A percentile compares a stretch with the other conserved stretches of the same genome.
These are phyloP conservation scores for Macrophomina tecta DNA, from an alignment of 2,329 filamentous ascomycete species.

Conservation along the genomic window DNA sequence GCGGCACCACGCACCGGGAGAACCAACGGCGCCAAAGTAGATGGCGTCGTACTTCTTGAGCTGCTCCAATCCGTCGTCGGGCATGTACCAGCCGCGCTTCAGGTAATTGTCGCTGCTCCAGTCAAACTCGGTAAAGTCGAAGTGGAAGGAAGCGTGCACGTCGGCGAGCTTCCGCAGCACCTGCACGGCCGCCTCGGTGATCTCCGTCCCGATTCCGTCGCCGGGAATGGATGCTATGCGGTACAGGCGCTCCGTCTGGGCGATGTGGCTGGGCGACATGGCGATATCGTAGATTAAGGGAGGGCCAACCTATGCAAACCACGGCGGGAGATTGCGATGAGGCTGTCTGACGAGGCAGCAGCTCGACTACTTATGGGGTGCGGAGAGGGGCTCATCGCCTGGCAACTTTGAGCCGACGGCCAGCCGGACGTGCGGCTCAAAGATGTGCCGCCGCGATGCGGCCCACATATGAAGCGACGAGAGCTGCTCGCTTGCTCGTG, in stretches of 20 bases:
- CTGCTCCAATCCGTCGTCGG: constrained; percentile 56
- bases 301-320: background rate
- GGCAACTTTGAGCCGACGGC: constrained; percentile 11
- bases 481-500: background rate
- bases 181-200: constrained; percentile 62
- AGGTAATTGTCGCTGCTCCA: constrained; percentile 58
- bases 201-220: constrained; percentile 69
- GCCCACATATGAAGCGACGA: background rate
- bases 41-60: constrained; percentile 61
- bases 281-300: constrained; percentile 10
- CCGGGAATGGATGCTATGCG: constrained; percentile 66
- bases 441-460: constrained; percentile 3
- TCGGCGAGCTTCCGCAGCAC: constrained; percentile 54
- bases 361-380: constrained; percentile 14
- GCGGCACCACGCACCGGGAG: constrained; percentile 49
- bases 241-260: constrained; percentile 40
- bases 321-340: constrained; percentile 10
- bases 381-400: background rate
- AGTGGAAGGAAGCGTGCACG: constrained; percentile 52
- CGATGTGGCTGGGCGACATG: constrained; percentile 25
- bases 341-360: background rate
- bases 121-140: constrained; percentile 60
- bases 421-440: constrained; percentile 4
- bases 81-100: constrained; percentile 60
- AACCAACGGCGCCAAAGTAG: constrained; percentile 66